Evolutionary conservation across 495 filamentous ascomycete species (phyloP), one percentile per base, ranked within the genome.

Genomic region (Cenococcum geophilum): DNA sequence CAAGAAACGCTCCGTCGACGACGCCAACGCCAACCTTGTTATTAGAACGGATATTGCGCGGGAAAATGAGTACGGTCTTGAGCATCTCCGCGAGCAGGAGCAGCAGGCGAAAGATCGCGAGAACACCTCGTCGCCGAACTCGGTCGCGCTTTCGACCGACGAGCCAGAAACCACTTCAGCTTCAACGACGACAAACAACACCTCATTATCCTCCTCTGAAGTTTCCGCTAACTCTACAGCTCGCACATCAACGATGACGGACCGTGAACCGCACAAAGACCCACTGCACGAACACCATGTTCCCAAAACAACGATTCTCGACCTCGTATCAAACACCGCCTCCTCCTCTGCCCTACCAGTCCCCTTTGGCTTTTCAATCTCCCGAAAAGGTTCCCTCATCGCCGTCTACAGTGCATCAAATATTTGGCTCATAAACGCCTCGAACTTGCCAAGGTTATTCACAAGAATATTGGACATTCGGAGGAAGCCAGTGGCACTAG

Each of bases 401-500:
- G 63, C 63, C 42, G 48, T 65, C 1, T 71, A 59, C 56, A 61
- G 55, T 11, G 60, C 68, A 4, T 55, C 66, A 2, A 58, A 62
- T 36, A 60, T 71, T 20, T 71, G 67, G 62, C 59, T 71, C 1
- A 66, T 71, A 53, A 64, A 62, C 49, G 43, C 66, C 6, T 45
- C 58, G 16, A 27, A 61, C 45, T 58, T 71, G 53, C 68, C 68
- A 25, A 55, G 60, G 16, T 36, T 68, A 57, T 65, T 49, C 43
- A 57, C 60, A 27, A 58, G 68, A 20, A 62, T 61, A 34, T 78
- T 96, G 56, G 88, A 91, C 74, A 88, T 92, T 55, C 76, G 84
- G 66, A 80, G 88, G 47, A 83, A 89, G 57, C 91, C 91, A 4
- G 78, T 88, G 40, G 83, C 88, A 14, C 85, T 88, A 14, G 86